Conservation (phyloP, 2,329 filamentous ascomycete species). For the Microdochium nivale region DNA sequence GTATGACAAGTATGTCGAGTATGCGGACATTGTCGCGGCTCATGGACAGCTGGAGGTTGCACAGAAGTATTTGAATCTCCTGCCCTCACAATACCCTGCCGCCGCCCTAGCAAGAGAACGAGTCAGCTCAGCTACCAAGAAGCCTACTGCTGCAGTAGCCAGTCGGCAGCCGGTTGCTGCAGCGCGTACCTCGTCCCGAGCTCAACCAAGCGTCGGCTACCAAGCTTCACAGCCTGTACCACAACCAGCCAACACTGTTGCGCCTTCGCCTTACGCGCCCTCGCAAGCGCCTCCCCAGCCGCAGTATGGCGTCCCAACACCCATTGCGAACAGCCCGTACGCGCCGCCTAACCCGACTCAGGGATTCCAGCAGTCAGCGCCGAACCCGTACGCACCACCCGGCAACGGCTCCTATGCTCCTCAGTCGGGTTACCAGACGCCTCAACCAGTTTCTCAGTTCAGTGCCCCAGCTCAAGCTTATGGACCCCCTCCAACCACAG, state of each 20-base stretch:
- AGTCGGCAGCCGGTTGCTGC: constrained; percentile 21
- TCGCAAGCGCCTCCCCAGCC: constrained; percentile 12
- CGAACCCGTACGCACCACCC: constrained; percentile 15
- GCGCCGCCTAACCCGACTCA: constrained; percentile 11
- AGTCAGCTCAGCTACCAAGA: constrained; percentile 75
- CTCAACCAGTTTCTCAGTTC: constrained; percentile 25
- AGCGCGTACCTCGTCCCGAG: constrained; percentile 30
- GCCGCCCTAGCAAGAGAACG: constrained; percentile 82
- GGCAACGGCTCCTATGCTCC: constrained; percentile 23
- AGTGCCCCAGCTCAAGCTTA: constrained; percentile 22
- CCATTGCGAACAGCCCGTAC: constrained; percentile 26
- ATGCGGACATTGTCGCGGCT: constrained; percentile 86
- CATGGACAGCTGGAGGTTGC: constrained; percentile 82
- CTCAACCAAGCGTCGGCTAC: constrained; percentile 33
- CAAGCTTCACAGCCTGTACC: constrained; percentile 33
- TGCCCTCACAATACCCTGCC: constrained; percentile 75
- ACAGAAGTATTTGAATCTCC: constrained; percentile 82
- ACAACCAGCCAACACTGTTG: constrained; percentile 11
- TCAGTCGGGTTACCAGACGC: constrained; percentile 46
- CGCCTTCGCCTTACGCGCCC: constrained; percentile 20
- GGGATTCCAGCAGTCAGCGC: constrained; percentile 7
- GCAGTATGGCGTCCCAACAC: neutral
- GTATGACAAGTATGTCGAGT: constrained; percentile 95
- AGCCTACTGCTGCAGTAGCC: constrained; percentile 23
- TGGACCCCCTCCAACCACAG: constrained; percentile 27